Evolutionary conservation across 441 rosid genomes (phyloP), one percentile per base, ranked within the genome.

Genomic region (Jatropha podagrica): DNA sequence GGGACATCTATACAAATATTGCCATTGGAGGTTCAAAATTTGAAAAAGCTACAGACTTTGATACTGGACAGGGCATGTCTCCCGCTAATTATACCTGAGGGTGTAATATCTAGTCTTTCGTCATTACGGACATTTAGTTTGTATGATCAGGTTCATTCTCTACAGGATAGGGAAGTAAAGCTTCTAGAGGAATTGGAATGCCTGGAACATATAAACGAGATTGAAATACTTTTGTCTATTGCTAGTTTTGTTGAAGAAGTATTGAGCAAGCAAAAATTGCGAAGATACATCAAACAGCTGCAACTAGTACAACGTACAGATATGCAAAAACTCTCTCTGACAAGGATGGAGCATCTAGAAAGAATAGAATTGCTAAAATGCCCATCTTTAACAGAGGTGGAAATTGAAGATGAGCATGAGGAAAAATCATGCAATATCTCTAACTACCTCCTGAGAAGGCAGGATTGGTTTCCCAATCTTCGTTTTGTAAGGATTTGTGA

Each of bases 71-170:
- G 63, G 15, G 13, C 14, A 9, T 4, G 65, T 0, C 1, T 6
- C 0, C 14, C 15, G 7, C 55, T 78, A 59, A 1, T 3, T n/a
- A 59, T 69, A 15, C 63, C 72, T 5, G 12, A 1, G n/a, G 80
- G 65, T 27, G 67, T 82, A 59, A 70, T 82, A 27, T 76, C 73
- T 52, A 4, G 74, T 48, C 68, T 82, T 27, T 37, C 27, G 10
- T 69, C 56, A 0, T 62, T 78, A 55, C 74, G 58, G 46, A 73
- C 59, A 1, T 73, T 72, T n/a, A 64, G 81, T 7, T 67, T 59
- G 44, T 32, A 56, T 44, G 42, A 23, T 49, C 42, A 14, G 46
- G 7, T 38, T 46, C 9, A 62, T 27, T 37, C 18, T 55, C 27
- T 13, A 8, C 15, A 23, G 4, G 11, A 54, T 5, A 9, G 14